Base-by-base conservation (phyloP, 2,329 filamentous ascomycete species). In the Venturia carpophila region DNA sequence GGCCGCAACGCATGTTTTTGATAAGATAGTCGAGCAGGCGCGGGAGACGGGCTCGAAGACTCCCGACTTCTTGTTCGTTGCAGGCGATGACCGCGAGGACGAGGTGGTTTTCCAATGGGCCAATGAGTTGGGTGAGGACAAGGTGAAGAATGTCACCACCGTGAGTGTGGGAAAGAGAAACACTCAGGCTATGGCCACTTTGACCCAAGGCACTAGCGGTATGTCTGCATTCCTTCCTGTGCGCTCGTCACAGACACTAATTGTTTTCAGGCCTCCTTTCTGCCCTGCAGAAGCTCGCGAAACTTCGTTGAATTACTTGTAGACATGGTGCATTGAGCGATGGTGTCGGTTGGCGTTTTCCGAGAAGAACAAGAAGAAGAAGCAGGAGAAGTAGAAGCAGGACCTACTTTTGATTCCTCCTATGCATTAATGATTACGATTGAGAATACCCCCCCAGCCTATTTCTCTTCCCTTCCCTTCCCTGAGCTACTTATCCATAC, bases 51-150 rank as follows among this genome's bases (percentile, higher is more conserved):
- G 45, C 10, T 17, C 43, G 10, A 56, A 58, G 80, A 81, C 78
- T 86, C 65, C 91, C 0, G 91, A 97, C 73, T 97, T 97, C 75
- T 77, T 97, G 65, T 86, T 97, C 78, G 90, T 96, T 7, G 85
- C 92, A 42, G 93, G 93, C 45, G 92, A 97, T 72, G 91, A 92
- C 52, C 87, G 93, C 41, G 93, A 97, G 70, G 94, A 97, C 69
- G 93, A 97, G 73, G 89, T 91, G 70, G 89, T 96, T 24, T 97
- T 96, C 79, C 87, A 87, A 68, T 97, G 94, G 93, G 94, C 93
- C 21, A 96, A 97, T 76, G 78, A 96, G 13, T 81, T 82, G 27
- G 80, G 83, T 3, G 82, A 83, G 21, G 77, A 86, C 19, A 67
- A 69, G 11, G 69, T 80, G 60, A 65, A 70, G 62, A 82, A 91